Evolutionary conservation across 257 asterid species (phyloP).

Genomic region (Fraxinus pennsylvanica): DNA sequence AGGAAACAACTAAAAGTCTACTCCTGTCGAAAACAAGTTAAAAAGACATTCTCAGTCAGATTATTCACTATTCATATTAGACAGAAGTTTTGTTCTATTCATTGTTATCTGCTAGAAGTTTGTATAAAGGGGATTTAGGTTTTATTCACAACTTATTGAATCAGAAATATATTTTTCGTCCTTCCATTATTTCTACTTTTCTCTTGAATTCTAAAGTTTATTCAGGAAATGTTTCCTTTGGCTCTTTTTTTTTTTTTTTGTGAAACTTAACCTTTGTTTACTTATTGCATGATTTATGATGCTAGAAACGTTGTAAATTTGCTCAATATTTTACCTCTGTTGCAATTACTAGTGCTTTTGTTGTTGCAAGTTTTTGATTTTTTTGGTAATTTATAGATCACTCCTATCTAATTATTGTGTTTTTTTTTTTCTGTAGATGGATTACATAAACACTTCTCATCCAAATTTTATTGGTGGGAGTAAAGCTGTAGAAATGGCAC

Average conservation of each 20-base stretch:
- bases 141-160: background rate
- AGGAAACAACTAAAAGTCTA: background rate
- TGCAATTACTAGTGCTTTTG: background rate
- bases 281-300: background rate
- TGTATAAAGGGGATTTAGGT: background rate
- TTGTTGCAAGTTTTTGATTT: background rate
- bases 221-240: background rate
- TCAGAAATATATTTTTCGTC: background rate
- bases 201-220: background rate
- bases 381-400: background rate
- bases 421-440: conserved; percentile 40
- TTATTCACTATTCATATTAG: background rate
- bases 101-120: background rate
- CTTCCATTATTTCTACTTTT: background rate
- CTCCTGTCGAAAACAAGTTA: background rate
- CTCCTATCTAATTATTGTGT: background rate
- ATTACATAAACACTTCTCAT: conserved; percentile 68
- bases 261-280: background rate
- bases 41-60: background rate
- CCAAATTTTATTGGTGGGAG: conserved; percentile 71
- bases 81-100: background rate
- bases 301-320: background rate
- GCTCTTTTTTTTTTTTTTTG: no score
- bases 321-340: background rate
- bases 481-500: conserved; percentile 56